Base-by-base conservation (phyloP, 164 flowering plant species). In the Vitis cinerea region DNA sequence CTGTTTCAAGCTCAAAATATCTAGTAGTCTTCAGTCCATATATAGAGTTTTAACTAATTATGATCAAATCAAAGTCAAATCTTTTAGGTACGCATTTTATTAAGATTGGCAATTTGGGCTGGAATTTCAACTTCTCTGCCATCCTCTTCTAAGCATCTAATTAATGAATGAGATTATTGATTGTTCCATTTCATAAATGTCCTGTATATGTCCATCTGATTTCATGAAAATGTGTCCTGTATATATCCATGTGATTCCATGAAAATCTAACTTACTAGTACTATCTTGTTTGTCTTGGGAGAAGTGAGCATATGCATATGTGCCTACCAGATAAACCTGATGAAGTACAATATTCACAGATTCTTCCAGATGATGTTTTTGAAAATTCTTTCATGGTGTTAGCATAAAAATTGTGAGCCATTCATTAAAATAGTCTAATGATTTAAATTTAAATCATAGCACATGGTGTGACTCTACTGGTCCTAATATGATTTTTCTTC, bases 401-500 rank as follows among this genome's bases (percentile, higher is more conserved):
- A 8, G 12, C 8, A 23, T 14, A 11, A 17, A 17, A 63, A 4
- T 51, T 12, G 3, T n/a, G 30, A 23, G 52, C 52, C 13, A 17
- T 70, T 62, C 7, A 17, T 65, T 14, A 52, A 67, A 50, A 23
- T 8, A 37, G 49, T 56, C 54, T 68, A 9, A 23, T 13, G 37
- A 14, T 19, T 65, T 60, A 19, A 50, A 69, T 49, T 23, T 30
- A 65, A 55, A 55, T 16, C 50, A 10, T 37, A 16, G n/a, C 54
- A 27, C 44, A 52, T 30, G 37, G 50, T 23, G 44, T 48, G 57
- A 63, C 27, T 63, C 17, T 61, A 23, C 2, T 53, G 60, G 27
- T 59, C 66, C 23, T 63, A 50, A 47, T 59, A 27, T 55, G 29
- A 50, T 75, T 70, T 57, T 73, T 37, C 44, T 37, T 37, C 44